phyloP scores from a whole-genome alignment of 768 basidiomycete genomes.

The Boletus sp. region DNA sequence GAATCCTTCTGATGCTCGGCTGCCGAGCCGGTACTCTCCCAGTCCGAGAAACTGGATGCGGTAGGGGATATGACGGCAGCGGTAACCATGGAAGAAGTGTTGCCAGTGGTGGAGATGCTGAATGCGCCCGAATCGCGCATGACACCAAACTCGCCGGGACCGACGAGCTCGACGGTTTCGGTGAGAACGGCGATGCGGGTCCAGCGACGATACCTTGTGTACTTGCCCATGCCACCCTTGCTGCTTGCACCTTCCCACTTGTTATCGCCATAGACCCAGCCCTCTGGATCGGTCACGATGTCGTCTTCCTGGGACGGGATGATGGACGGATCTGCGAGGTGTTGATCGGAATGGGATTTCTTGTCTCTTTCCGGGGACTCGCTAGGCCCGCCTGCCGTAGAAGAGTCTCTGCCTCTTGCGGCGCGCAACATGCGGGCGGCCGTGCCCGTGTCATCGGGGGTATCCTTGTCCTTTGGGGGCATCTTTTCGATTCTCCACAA shows the following conservation, averaged over 20 bases:
- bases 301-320: constrained; percentile 46
- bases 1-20: constrained; percentile 19
- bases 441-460: constrained; percentile 43
- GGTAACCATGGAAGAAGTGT: constrained; percentile 27
- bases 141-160: constrained; percentile 33
- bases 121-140: constrained; percentile 26
- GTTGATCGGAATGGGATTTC: constrained; percentile 21
- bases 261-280: constrained; percentile 94
- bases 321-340: constrained; percentile 28
- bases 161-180: constrained; percentile 65
- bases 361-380: constrained; percentile 26
- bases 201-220: constrained; percentile 85
- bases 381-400: constrained; percentile 10
- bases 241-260: constrained; percentile 83
- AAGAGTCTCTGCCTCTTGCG: constrained; percentile 44
- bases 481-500: constrained; percentile 58
- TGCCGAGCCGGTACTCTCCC: constrained; percentile 29
- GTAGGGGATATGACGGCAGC: constrained; percentile 28
- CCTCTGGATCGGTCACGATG: constrained; percentile 73
- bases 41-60: constrained; percentile 29
- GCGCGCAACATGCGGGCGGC: constrained; percentile 52
- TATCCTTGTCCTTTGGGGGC: constrained; percentile 45
- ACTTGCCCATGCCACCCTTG: constrained; percentile 89
- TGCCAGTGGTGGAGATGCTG: constrained; percentile 11
- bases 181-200: constrained; percentile 76